Evolutionary conservation across 2,329 filamentous ascomycete species (phyloP).

Genomic region (Metarhizium brunneum): DNA sequence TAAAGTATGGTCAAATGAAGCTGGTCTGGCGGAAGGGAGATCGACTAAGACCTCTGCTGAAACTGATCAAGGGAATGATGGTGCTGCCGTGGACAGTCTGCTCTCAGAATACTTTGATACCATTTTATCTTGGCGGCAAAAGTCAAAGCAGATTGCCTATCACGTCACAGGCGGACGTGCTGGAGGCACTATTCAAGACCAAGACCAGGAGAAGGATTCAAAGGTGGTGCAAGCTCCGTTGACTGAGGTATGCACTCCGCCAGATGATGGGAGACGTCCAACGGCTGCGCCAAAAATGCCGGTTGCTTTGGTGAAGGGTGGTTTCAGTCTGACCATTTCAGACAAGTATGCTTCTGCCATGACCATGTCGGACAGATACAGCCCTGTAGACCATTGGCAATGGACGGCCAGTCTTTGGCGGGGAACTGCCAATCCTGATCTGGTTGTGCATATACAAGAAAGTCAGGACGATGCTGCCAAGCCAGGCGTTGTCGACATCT

Average conservation of each 20-base stretch:
- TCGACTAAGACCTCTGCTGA: neutral
- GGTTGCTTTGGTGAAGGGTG: constrained; percentile 64
- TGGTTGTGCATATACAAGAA: constrained; percentile 58
- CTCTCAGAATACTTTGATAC: constrained; percentile 55
- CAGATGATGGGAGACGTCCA: constrained; percentile 4
- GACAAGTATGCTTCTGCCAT: constrained; percentile 66
- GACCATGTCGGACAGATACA: constrained; percentile 68
- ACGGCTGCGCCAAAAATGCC: constrained; percentile 36
- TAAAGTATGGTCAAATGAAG: constrained; percentile 31
- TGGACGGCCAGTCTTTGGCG: constrained; percentile 96
- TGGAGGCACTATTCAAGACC: neutral
- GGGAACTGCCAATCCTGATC: constrained; percentile 71
- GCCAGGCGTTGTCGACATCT: constrained; percentile 45
- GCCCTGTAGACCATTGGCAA: constrained; percentile 87
- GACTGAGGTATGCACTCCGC: constrained; percentile 4
- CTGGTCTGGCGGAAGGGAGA: neutral
- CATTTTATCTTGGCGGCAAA: constrained; percentile 60
- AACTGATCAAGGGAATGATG: neutral
- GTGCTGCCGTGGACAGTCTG: constrained; percentile 23
- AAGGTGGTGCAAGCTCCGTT: neutral
- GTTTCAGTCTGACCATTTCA: constrained; percentile 71
- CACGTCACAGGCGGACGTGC: constrained; percentile 29
- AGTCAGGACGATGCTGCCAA: constrained; percentile 21
- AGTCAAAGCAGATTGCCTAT: constrained; percentile 58
- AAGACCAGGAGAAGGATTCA: constrained; percentile 3